Percentiles rank a stretch among this genome's conserved stretches.
These are phyloP conservation scores for Mycena pura DNA, from an alignment of 768 basidiomycete genomes.

Conservation along the genomic window DNA sequence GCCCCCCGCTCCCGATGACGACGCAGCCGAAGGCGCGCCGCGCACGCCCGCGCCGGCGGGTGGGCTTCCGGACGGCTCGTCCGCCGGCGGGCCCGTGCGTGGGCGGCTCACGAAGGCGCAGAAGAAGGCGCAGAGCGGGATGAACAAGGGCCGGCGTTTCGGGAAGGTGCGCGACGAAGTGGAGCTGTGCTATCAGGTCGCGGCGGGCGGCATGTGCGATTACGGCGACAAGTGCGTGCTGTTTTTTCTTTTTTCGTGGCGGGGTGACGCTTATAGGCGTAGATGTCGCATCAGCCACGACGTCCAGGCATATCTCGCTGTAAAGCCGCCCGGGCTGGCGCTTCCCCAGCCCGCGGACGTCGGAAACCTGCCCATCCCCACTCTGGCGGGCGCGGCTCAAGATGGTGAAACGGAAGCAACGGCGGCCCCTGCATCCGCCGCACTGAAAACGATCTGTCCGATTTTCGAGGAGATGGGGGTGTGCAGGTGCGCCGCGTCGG, in stretches of 20 bases:
- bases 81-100: constrained; percentile 35
- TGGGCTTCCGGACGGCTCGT: constrained; percentile 28
- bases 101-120: constrained; percentile 63
- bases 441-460: constrained; percentile 62
- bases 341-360: constrained; percentile 57
- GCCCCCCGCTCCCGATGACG: constrained; percentile 52
- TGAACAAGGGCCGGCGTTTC: constrained; percentile 85
- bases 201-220: constrained; percentile 73
- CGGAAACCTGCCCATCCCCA: constrained; percentile 58
- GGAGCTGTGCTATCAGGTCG: constrained; percentile 83
- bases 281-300: constrained; percentile 88
- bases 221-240: constrained; percentile 66
- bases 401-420: no score
- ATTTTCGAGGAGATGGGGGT: constrained; percentile 71
- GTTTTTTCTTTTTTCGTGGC: neutral
- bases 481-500: constrained; percentile 59
- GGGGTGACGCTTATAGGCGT: neutral
- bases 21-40: constrained; percentile 66
- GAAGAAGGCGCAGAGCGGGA: constrained; percentile 77
- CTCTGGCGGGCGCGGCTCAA: no score
- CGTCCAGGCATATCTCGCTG: constrained; percentile 72
- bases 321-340: constrained; percentile 76
- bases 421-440: constrained; percentile 13
- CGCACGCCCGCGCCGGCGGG: constrained; percentile 32
- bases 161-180: constrained; percentile 79